phyloP scores from a whole-genome alignment of 23 red algal species.

The Agarophyton chilense region DNA sequence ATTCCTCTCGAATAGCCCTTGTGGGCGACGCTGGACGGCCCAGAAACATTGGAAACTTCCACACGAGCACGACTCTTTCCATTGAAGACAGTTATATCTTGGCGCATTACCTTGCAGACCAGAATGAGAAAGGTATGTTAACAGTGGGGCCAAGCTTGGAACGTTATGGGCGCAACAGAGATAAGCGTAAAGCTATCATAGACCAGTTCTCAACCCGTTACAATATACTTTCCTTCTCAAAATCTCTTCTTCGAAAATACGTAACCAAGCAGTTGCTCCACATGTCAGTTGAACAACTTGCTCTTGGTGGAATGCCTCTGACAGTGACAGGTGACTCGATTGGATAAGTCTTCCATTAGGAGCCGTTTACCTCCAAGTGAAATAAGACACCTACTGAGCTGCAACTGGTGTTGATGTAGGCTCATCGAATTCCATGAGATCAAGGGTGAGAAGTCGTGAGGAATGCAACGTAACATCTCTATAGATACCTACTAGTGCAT shows the following conservation, averaged over 20 bases:
- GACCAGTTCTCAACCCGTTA: conserved; percentile 34
- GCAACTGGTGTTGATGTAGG: conserved; percentile 1
- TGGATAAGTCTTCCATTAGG: not conserved
- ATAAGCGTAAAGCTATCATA: conserved; percentile 20
- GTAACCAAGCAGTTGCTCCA: conserved; percentile 14
- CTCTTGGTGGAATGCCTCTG: conserved; percentile 8
- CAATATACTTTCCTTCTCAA: conserved; percentile 29
- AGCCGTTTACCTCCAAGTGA: not conserved
- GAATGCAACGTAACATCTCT: conserved; percentile 60
- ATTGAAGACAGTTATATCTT: conserved; percentile 66
- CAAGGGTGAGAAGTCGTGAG: conserved; percentile 76
- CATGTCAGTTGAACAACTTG: conserved; percentile 19
- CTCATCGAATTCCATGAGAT: conserved; percentile 73
- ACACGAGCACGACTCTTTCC: conserved; percentile 41
- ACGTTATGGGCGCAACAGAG: conserved; percentile 32
- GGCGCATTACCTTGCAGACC: conserved; percentile 51
- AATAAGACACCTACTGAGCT: not conserved
- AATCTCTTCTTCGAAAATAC: conserved; percentile 43
- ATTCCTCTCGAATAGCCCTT: conserved; percentile 44
- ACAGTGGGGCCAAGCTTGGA: conserved; percentile 18
- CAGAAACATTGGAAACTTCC: conserved; percentile 32
- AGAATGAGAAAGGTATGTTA: conserved; percentile 50
- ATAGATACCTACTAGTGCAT: conserved; percentile 94
- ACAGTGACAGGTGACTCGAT: not conserved
- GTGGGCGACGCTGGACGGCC: conserved; percentile 59